Conservation (phyloP, 768 basidiomycete genomes). For the Cyclocybe aegerita region DNA sequence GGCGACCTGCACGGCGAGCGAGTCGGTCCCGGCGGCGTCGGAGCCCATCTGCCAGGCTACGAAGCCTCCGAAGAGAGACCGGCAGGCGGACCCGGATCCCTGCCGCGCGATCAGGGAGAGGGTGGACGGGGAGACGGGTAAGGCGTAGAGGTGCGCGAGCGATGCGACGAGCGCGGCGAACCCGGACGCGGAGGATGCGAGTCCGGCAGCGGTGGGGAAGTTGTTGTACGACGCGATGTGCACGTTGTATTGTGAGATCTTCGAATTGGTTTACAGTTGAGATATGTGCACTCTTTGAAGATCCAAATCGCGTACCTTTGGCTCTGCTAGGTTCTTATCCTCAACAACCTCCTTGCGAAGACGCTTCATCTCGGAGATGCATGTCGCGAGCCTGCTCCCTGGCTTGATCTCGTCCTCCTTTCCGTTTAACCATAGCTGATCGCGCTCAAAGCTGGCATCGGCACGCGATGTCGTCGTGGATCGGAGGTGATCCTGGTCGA, state of each 20-base stretch:
- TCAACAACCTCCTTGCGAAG: slow-evolving; percentile 74
- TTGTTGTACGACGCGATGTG: slow-evolving; percentile 97
- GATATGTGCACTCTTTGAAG: not conserved
- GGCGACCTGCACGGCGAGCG: slow-evolving; percentile 85
- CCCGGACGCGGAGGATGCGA: slow-evolving; percentile 96
- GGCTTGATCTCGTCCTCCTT: slow-evolving; percentile 86
- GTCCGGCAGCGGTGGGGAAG: slow-evolving; percentile 97
- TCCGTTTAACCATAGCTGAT: slow-evolving; percentile 94
- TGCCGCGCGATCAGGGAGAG: slow-evolving; percentile 96
- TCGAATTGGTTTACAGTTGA: slow-evolving; percentile 9
- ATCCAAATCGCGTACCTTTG: slow-evolving; percentile 51
- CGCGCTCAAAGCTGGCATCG: slow-evolving; percentile 68
- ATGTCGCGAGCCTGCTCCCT: slow-evolving; percentile 76
- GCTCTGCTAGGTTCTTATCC: slow-evolving; percentile 57
- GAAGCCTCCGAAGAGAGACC: slow-evolving; percentile 95
- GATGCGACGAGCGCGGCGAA: slow-evolving; percentile 94
- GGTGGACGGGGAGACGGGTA: slow-evolving; percentile 73
- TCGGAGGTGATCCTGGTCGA: slow-evolving; percentile 93
- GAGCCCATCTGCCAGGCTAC: slow-evolving; percentile 91
- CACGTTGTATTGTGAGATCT: slow-evolving; percentile 73
- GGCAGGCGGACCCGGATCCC: slow-evolving; percentile 96
- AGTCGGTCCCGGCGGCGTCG: slow-evolving; percentile 73
- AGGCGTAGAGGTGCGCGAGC: slow-evolving; percentile 80
- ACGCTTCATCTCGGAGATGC: slow-evolving; percentile 83
- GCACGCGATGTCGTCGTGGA: slow-evolving; percentile 92